These are phyloP conservation scores for Aspergillus indologenus DNA, from an alignment of 495 filamentous ascomycete genomes.

Conservation along the genomic window DNA sequence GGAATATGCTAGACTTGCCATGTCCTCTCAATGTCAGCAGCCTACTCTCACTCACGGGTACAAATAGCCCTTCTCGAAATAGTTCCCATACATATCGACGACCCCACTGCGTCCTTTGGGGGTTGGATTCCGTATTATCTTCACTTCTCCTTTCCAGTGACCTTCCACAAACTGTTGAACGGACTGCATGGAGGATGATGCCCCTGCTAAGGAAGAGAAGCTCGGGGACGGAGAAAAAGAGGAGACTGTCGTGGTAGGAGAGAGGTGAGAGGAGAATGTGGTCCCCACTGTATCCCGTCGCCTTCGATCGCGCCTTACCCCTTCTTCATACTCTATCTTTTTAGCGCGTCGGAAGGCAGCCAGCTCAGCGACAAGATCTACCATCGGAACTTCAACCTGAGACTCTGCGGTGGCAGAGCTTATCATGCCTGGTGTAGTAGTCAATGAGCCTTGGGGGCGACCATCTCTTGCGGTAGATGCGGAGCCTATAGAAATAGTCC, in stretches of 20 bases:
- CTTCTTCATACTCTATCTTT: slow-evolving; percentile 44
- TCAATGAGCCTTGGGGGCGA: neutral
- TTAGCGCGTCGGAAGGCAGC: slow-evolving; percentile 45
- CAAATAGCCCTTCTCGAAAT: slow-evolving; percentile 52
- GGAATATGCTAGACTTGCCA: neutral
- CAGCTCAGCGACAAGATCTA: slow-evolving; percentile 50
- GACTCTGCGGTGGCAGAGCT: neutral
- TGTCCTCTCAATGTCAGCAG: neutral
- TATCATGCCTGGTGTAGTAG: neutral
- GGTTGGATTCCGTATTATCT: slow-evolving; percentile 45
- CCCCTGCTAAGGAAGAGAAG: neutral
- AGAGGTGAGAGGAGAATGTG: slow-evolving; percentile 15
- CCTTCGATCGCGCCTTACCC: slow-evolving; percentile 27
- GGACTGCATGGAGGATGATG: slow-evolving; percentile 21
- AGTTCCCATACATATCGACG: slow-evolving; percentile 54
- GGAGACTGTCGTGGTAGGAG: slow-evolving; percentile 2
- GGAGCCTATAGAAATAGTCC: neutral
- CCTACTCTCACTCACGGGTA: slow-evolving; percentile 37
- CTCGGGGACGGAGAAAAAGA: slow-evolving; percentile 18
- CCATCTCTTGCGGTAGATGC: neutral
- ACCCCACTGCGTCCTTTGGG: slow-evolving; percentile 42
- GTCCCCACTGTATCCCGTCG: slow-evolving; percentile 26
- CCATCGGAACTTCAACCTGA: slow-evolving; percentile 17
- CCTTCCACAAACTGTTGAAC: slow-evolving; percentile 44
- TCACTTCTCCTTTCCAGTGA: slow-evolving; percentile 55